Conservation (phyloP, 345 rosid species). For the Gossypium herbaceum region DNA sequence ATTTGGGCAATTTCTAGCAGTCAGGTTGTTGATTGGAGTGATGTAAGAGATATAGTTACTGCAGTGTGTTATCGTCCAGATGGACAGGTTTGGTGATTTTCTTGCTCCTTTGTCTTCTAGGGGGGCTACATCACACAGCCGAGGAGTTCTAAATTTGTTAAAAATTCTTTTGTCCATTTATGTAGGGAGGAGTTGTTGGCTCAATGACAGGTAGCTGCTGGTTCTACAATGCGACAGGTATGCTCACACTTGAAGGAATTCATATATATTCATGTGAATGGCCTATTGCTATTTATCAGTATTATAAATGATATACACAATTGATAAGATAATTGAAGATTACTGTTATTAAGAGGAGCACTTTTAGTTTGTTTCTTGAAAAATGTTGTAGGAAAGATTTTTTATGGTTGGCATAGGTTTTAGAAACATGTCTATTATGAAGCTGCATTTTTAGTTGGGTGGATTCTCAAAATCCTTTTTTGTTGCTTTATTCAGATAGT, state of each 20-base stretch:
- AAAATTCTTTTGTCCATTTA: not conserved
- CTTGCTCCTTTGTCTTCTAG: not conserved
- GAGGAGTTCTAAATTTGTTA: constrained; percentile 9
- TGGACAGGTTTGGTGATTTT: constrained; percentile 56
- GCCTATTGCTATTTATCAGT: not conserved
- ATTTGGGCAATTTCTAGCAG: constrained; percentile 61
- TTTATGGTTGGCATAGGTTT: not conserved
- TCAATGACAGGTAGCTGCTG: constrained; percentile 54
- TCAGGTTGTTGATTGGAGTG: constrained; percentile 83
- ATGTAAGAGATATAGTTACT: constrained; percentile 61
- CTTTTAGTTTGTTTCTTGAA: not conserved
- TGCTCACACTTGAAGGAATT: constrained; percentile 4
- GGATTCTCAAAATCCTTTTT: constrained; percentile 3
- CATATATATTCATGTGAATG: not conserved
- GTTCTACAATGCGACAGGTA: constrained; percentile 57
- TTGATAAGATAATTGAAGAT: not conserved
- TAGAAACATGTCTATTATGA: not conserved
- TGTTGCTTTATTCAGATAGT: constrained; percentile 46
- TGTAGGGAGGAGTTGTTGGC: constrained; percentile 49
- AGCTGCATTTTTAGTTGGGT: not conserved
- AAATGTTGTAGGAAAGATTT: constrained; percentile 4
- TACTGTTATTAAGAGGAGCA: not conserved
- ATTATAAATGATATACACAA: not conserved
- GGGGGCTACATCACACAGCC: not conserved
- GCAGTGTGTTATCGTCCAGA: constrained; percentile 83